These are phyloP conservation scores for Auxenochlorella pyrenoidosa DNA, from an alignment of 139 green algal genomes.

Conservation along the genomic window DNA sequence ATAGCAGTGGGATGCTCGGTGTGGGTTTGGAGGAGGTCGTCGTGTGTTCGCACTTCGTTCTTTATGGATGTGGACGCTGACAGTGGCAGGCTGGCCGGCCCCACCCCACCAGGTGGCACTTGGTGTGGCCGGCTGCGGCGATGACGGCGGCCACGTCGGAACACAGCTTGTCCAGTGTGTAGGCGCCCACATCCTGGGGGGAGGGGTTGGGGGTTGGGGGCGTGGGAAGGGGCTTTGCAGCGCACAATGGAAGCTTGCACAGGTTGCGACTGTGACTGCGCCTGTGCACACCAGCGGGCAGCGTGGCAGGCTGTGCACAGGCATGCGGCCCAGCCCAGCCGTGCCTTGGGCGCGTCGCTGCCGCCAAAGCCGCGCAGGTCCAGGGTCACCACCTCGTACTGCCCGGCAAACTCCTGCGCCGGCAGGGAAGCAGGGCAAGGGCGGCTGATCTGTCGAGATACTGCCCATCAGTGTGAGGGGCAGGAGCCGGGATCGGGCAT, in stretches of 20 bases:
- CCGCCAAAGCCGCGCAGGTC: constrained; percentile 70
- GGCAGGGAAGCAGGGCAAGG: neutral
- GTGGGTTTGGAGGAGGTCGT: too few species aligned
- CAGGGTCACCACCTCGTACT: constrained; percentile 60
- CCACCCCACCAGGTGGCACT: neutral
- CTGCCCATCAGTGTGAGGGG: neutral
- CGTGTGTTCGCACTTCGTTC: too few species aligned
- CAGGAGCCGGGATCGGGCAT: neutral
- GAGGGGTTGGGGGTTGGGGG: too few species aligned
- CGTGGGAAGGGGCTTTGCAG: too few species aligned
- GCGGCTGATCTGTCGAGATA: too few species aligned
- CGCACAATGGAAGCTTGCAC: too few species aligned
- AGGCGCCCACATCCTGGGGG: constrained; percentile 34
- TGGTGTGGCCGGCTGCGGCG: neutral
- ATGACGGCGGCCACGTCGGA: constrained; percentile 61
- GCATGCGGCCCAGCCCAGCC: neutral
- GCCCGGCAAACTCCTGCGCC: constrained; percentile 25
- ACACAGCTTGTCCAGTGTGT: constrained; percentile 52
- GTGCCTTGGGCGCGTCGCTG: constrained; percentile 59
- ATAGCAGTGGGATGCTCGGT: neutral
- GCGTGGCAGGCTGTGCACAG: neutral
- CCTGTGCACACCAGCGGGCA: neutral
- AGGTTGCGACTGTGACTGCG: too few species aligned
- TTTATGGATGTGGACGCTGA: too few species aligned
- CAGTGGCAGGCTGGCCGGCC: too few species aligned